These are phyloP conservation scores for Daldinia sp. DNA, from an alignment of 2,329 filamentous ascomycete species.

Conservation along the genomic window DNA sequence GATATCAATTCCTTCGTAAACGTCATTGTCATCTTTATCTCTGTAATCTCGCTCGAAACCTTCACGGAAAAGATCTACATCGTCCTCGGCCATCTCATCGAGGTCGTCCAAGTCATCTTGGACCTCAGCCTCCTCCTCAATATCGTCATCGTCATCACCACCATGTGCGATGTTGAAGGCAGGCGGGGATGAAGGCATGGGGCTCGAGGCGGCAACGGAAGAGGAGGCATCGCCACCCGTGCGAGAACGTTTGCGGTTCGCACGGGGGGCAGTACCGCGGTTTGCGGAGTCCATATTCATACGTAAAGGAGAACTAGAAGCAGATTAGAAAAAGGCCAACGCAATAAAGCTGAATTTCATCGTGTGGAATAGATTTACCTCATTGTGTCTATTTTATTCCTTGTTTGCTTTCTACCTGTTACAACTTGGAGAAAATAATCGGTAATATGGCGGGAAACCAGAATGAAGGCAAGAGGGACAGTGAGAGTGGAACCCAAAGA, in stretches of 20 bases:
- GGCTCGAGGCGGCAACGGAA: conserved; percentile 64
- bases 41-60: conserved; percentile 77
- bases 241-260: conserved; percentile 65
- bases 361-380: conserved; percentile 17
- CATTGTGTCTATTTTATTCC: conserved; percentile 31
- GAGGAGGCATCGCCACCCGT: conserved; percentile 60
- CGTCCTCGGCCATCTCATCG: conserved; percentile 83
- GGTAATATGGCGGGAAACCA: background rate
- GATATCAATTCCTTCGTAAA: conserved; percentile 74
- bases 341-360: background rate
- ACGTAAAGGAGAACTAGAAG: conserved; percentile 78
- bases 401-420: background rate
- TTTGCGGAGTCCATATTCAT: conserved; percentile 85
- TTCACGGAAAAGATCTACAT: conserved; percentile 79
- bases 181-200: conserved; percentile 72
- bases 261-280: conserved; percentile 66
- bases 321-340: conserved; percentile 13
- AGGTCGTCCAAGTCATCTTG: conserved; percentile 79
- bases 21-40: conserved; percentile 70
- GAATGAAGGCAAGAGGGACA: background rate
- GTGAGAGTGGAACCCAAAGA: background rate
- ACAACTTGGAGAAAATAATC: background rate
- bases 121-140: conserved; percentile 74
- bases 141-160: conserved; percentile 74
- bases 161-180: conserved; percentile 71